phyloP scores from a whole-genome alignment of 164 flowering plant genomes.

The Magnolia changhungtana region DNA sequence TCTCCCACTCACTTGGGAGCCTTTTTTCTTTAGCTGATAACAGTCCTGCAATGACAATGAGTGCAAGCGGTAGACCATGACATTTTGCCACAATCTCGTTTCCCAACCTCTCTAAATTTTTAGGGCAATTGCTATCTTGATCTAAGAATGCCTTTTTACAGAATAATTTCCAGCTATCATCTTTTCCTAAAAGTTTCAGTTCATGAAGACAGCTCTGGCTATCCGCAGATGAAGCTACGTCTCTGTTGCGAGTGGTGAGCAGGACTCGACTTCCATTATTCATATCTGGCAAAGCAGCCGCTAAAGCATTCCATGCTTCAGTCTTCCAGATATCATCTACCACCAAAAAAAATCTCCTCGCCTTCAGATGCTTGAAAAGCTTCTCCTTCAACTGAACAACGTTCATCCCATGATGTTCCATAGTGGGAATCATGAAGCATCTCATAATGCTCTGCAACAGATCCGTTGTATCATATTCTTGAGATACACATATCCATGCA shows the following conservation, averaged over 20 bases:
- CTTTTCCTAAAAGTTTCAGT: neutral
- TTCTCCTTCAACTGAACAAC: conserved; percentile 31
- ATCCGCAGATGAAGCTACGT: conserved; percentile 20
- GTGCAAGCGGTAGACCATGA: conserved; percentile 46
- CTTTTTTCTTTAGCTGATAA: conserved; percentile 31
- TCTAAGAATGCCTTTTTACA: neutral
- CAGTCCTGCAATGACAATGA: conserved; percentile 46
- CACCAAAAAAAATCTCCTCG: conserved; percentile 43
- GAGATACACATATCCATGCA: conserved; percentile 51
- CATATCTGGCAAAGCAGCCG: conserved; percentile 34
- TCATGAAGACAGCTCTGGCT: neutral
- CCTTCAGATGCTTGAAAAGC: conserved; percentile 32
- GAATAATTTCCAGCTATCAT: neutral
- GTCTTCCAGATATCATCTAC: conserved; percentile 54
- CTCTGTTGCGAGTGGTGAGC: conserved; percentile 36
- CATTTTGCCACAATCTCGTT: conserved; percentile 47
- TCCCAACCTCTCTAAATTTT: conserved; percentile 30
- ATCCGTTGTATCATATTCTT: conserved; percentile 20
- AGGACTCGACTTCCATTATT: conserved; percentile 35
- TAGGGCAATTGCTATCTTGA: neutral
- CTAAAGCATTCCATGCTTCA: conserved; percentile 35
- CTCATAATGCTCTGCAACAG: conserved; percentile 1
- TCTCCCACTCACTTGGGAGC: conserved; percentile 32
- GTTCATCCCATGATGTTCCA: conserved; percentile 29
- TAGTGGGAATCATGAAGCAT: neutral